These are phyloP conservation scores for Ilex asprella DNA, from an alignment of 257 asterid species.

Conservation along the genomic window DNA sequence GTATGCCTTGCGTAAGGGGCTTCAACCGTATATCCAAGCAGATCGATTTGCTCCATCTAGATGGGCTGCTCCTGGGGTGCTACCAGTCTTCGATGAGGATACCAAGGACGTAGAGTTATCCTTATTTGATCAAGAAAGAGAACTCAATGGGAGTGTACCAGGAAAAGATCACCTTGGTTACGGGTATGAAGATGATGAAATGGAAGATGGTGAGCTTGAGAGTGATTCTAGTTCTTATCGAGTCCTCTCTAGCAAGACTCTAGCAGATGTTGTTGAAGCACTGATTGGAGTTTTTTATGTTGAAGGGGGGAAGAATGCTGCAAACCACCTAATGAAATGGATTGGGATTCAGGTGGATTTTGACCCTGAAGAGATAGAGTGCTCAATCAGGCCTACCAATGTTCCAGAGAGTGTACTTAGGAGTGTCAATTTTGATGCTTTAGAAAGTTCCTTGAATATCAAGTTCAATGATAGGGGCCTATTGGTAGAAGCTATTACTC, in stretches of 20 bases:
- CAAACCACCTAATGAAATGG: conserved; percentile 97
- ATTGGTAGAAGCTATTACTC: conserved; percentile 95
- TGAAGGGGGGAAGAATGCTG: conserved; percentile 88
- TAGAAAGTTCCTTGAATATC: conserved; percentile 61
- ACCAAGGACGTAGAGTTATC: conserved; percentile 50
- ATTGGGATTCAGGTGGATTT: conserved; percentile 82
- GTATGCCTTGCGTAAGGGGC: conserved; percentile 72
- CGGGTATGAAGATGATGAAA: conserved; percentile 63
- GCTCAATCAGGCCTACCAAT: conserved; percentile 38
- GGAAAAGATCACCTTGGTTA: conserved; percentile 26
- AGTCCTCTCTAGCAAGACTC: conserved; percentile 90
- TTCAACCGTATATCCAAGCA: conserved; percentile 93
- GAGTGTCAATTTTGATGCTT: conserved; percentile 67
- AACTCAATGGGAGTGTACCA: conserved; percentile 16
- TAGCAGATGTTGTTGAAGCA: conserved; percentile 99
- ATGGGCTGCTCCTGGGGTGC: conserved; percentile 99
- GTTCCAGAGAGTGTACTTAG: conserved; percentile 66
- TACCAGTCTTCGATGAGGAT: conserved; percentile 93
- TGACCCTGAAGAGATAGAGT: conserved; percentile 51
- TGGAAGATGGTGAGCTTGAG: conserved; percentile 97
- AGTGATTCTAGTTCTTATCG: conserved; percentile 91
- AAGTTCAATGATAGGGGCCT: conserved; percentile 62
- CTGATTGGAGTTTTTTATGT: conserved; percentile 87
- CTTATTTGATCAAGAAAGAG: conserved; percentile 39
- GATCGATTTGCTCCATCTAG: conserved; percentile 98